Conservation (phyloP, 192 early-diverging fungal species). For the Gorgonomyces haynaldii region DNA sequence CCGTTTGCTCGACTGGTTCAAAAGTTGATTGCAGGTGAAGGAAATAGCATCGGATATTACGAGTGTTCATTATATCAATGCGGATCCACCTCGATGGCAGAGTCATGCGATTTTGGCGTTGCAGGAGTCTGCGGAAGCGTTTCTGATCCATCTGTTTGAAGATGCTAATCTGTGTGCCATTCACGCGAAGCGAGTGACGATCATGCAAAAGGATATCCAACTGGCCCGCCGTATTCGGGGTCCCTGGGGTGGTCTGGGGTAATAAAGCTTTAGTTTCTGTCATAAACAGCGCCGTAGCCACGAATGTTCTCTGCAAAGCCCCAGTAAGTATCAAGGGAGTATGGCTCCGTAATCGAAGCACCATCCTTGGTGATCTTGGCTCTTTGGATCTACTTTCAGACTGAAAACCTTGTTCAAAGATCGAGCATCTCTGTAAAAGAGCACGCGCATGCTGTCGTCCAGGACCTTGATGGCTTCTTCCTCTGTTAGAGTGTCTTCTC, state of each 20-base stretch:
- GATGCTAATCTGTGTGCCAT: slow-evolving; percentile 88
- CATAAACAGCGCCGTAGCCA: slow-evolving; percentile 32
- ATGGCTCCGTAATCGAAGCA: slow-evolving; percentile 75
- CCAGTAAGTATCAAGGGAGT: slow-evolving; percentile 84
- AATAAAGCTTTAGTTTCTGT: slow-evolving; percentile 4
- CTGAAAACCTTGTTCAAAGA: slow-evolving; percentile 74
- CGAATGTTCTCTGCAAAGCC: slow-evolving; percentile 59
- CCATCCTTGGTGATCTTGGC: slow-evolving; percentile 80
- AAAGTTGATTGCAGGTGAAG: slow-evolving; percentile 15
- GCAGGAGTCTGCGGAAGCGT: slow-evolving; percentile 74
- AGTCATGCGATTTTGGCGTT: slow-evolving; percentile 62
- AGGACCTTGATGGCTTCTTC: slow-evolving; percentile 76
- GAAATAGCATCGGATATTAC: slow-evolving; percentile 22
- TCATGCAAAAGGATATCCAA: slow-evolving; percentile 88
- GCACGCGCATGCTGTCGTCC: slow-evolving; percentile 81
- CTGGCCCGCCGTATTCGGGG: slow-evolving; percentile 81
- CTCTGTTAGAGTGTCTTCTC: slow-evolving; percentile 77
- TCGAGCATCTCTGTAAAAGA: slow-evolving; percentile 90
- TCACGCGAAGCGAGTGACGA: slow-evolving; percentile 87
- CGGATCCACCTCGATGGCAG: slow-evolving; percentile 54
- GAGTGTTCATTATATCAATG: slow-evolving; percentile 13
- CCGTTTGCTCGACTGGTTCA: slow-evolving; percentile 74
- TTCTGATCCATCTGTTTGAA: slow-evolving; percentile 74
- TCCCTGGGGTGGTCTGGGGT: slow-evolving; percentile 60
- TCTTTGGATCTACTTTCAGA: slow-evolving; percentile 60